phyloP scores from a whole-genome alignment of 2,329 filamentous ascomycete genomes.

The Thielaviopsis ethacetica region DNA sequence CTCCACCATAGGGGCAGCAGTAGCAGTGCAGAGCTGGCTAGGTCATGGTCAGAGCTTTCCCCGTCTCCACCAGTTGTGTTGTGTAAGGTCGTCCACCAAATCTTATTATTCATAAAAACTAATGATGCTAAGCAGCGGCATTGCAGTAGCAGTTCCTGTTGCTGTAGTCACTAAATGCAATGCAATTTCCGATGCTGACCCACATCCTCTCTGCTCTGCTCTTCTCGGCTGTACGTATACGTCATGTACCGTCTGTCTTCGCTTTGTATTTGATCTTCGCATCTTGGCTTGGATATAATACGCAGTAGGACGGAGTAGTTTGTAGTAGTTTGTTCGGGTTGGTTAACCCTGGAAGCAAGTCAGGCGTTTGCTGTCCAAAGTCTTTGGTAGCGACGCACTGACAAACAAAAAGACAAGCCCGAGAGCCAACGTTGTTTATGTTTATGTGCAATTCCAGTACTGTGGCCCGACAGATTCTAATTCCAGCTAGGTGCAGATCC shows the following conservation, averaged over 20 bases:
- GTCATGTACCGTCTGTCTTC: background rate
- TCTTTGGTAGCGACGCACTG: background rate
- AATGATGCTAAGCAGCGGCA: background rate
- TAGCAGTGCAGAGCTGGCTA: background rate
- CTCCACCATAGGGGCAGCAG: too few relatives aligned
- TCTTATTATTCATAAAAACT: background rate
- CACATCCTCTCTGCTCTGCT: too few relatives aligned
- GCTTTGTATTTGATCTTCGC: background rate
- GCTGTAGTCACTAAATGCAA: background rate
- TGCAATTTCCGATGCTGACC: background rate
- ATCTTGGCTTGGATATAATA: background rate
- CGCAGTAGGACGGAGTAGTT: too few relatives aligned
- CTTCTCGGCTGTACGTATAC: too few relatives aligned
- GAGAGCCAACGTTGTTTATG: background rate
- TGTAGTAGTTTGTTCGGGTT: background rate
- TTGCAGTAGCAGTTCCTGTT: background rate
- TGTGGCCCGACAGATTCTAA: background rate
- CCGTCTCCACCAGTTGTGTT: background rate
- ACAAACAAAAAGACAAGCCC: background rate
- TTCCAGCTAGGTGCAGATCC: background rate
- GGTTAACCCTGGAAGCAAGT: background rate
- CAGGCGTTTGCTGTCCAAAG: background rate
- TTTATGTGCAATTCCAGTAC: background rate
- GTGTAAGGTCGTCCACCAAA: background rate
- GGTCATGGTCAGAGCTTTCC: background rate